phyloP scores from a whole-genome alignment of 2,329 filamentous ascomycete genomes.

The Biscogniauxia mediterranea region DNA sequence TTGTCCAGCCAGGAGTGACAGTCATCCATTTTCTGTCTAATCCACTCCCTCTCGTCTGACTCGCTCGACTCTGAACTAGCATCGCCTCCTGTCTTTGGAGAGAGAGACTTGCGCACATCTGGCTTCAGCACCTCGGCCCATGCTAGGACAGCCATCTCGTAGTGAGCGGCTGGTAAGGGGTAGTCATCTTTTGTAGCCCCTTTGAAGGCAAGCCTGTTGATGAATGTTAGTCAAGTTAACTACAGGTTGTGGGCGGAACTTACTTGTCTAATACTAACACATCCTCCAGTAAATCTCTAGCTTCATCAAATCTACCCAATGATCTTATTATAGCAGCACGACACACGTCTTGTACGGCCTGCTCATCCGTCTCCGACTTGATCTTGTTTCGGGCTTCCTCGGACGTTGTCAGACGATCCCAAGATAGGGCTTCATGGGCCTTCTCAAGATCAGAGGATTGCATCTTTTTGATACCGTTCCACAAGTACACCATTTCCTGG shows the following conservation, averaged over 20 bases:
- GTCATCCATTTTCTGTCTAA: slow-evolving; percentile 52
- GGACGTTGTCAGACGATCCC: slow-evolving; percentile 56
- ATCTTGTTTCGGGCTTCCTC: slow-evolving; percentile 44
- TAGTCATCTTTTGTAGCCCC: slow-evolving; percentile 67
- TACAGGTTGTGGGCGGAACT: slow-evolving; percentile 22
- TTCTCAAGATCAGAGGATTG: slow-evolving; percentile 59
- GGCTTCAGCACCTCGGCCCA: slow-evolving; percentile 67
- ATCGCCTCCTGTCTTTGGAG: slow-evolving; percentile 1
- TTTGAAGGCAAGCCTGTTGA: slow-evolving; percentile 50
- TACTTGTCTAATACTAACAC: slow-evolving; percentile 65
- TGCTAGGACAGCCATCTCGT: slow-evolving; percentile 79
- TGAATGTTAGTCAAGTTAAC: slow-evolving; percentile 12
- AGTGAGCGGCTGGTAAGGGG: slow-evolving; percentile 70
- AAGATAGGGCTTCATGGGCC: slow-evolving; percentile 63
- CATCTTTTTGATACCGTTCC: slow-evolving; percentile 89
- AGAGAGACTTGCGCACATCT: slow-evolving; percentile 24
- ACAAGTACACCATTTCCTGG: slow-evolving; percentile 91
- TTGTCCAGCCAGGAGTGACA: slow-evolving; percentile 65
- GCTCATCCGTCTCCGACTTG: slow-evolving; percentile 56
- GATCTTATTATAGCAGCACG: slow-evolving; percentile 65
- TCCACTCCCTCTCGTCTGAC: slow-evolving; percentile 31
- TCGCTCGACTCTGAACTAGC: slow-evolving; percentile 6
- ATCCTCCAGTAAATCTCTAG: slow-evolving; percentile 61
- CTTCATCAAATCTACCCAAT: slow-evolving; percentile 61
- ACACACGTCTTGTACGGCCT: slow-evolving; percentile 64